phyloP scores from a whole-genome alignment of 352 stramenopile species.

The Phytophthora litchii region DNA sequence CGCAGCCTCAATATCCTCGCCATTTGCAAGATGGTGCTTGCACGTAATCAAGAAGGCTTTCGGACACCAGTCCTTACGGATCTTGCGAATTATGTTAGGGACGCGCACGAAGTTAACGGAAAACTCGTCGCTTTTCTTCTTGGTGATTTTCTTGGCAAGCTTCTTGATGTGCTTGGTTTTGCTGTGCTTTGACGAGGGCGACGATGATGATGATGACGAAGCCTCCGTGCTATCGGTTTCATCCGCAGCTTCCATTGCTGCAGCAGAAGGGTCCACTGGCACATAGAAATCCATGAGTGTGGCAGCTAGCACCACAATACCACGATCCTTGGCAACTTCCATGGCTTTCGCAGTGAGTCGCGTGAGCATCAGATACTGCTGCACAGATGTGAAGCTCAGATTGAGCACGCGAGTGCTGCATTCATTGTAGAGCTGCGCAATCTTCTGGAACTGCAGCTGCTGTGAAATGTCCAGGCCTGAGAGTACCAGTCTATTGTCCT shows the following conservation, averaged over 20 bases:
- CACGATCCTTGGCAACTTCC: slow-evolving; percentile 60
- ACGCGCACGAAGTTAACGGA: slow-evolving; percentile 83
- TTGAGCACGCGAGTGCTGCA: slow-evolving; percentile 76
- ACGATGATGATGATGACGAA: slow-evolving; percentile 18
- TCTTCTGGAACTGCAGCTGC: slow-evolving; percentile 73
- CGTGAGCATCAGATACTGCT: slow-evolving; percentile 83
- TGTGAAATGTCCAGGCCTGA: slow-evolving; percentile 70
- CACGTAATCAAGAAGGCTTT: slow-evolving; percentile 82
- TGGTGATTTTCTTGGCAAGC: slow-evolving; percentile 35
- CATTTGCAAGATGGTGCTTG: slow-evolving; percentile 77
- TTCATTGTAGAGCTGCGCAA: slow-evolving; percentile 59
- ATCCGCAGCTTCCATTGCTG: slow-evolving; percentile 9
- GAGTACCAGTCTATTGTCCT: slow-evolving; percentile 62
- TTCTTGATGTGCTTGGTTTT: slow-evolving; percentile 42
- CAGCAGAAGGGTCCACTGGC: slow-evolving; percentile 30
- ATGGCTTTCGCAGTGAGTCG: slow-evolving; percentile 66
- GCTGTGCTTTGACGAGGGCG: slow-evolving; percentile 32
- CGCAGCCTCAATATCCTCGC: slow-evolving; percentile 69
- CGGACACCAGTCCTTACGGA: slow-evolving; percentile 82
- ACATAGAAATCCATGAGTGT: slow-evolving; percentile 89
- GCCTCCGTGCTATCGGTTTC: slow-evolving; percentile 8
- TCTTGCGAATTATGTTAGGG: slow-evolving; percentile 81
- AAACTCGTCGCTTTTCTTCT: slow-evolving; percentile 63
- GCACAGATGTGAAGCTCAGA: slow-evolving; percentile 77
- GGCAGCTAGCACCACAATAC: slow-evolving; percentile 73